Conservation (phyloP, 805 yeast species). For the Candida maris region DNA sequence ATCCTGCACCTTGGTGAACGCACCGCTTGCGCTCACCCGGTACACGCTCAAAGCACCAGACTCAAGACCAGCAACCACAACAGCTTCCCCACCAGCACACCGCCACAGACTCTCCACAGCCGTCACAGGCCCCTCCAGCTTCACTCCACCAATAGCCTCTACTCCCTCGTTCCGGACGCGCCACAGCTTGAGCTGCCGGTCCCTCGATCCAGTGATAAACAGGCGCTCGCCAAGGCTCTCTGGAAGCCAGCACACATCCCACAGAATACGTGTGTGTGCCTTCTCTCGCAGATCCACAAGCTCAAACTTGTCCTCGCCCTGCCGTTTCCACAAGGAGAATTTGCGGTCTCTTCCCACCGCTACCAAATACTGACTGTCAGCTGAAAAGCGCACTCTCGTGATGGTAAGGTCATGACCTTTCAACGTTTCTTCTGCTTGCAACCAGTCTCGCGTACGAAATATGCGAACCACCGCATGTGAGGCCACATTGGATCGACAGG, state of each 20-base stretch:
- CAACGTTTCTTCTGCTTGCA: slow-evolving; percentile 61
- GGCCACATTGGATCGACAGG: slow-evolving; percentile 84
- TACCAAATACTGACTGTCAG: slow-evolving; percentile 57
- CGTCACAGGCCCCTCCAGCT: slow-evolving; percentile 58
- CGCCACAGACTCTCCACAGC: slow-evolving; percentile 51
- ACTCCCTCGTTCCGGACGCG: slow-evolving; percentile 22
- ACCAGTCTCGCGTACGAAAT: slow-evolving; percentile 54
- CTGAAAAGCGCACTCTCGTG: slow-evolving; percentile 75
- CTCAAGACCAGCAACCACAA: slow-evolving; percentile 68
- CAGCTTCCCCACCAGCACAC: slow-evolving; percentile 29
- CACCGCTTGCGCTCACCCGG: slow-evolving; percentile 29
- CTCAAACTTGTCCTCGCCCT: slow-evolving; percentile 23
- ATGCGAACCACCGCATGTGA: slow-evolving; percentile 84
- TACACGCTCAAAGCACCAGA: slow-evolving; percentile 55
- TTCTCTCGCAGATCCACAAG: slow-evolving; percentile 41
- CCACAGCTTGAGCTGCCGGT: slow-evolving; percentile 76
- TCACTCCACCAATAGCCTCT: slow-evolving; percentile 37
- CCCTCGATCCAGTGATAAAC: slow-evolving; percentile 89
- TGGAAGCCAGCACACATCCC: slow-evolving; percentile 93
- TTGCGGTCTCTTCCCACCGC: slow-evolving; percentile 89
- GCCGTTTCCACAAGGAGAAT: slow-evolving; percentile 67
- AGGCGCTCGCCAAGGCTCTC: slow-evolving; percentile 30
- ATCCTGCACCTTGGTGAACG: slow-evolving; percentile 28
- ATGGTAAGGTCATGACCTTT: slow-evolving; percentile 80
- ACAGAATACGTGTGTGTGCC: slow-evolving; percentile 87